Evolutionary conservation across 257 asterid genomes (phyloP), one percentile per base, ranked within the genome.

Genomic region (Primulina huaijiensis): DNA sequence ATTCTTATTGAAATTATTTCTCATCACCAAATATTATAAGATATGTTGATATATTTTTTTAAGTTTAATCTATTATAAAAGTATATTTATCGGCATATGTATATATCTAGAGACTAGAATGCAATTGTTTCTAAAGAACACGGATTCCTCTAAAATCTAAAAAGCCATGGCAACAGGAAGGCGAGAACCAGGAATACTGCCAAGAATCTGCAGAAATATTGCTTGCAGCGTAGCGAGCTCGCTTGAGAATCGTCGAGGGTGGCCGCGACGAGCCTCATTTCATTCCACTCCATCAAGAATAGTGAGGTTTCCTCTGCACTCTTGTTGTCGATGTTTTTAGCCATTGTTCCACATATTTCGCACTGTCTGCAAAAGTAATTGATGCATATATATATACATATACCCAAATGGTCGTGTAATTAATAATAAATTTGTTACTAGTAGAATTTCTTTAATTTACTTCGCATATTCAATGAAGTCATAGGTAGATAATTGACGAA

Each of bases 261-360:
- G 7, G 76, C 72, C 17, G 69, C 74, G 2, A 57, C 74, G 2
- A 71, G 40, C 58, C 86, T 82, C 72, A 78, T 62, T 31, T 79
- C 86, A 29, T 77, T 70, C 76, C 67, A 46, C 27, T 83, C 88
- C 77, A 76, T 66, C 72, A 68, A 77, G 53, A 69, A 68, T 20
- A 74, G 34, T 62, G 84, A 76, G 12, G 35, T 63, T 0, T 77
- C 81, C 7, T 65, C 76, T 27, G 20, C 62, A 6, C 69, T 62
- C 2, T 33, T 65, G 9, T 21, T 64, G 9, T 31, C 59, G 7
- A 83, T 75, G 73, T 83, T 85, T 61, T 74, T 78, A 0, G 83
- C 86, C 14, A 65, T 74, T 34, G 74, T 70, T 3, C 86, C 88
- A 72, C 90, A 83, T 6, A 88, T 85, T 73, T 88, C 89, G 34